phyloP scores from a whole-genome alignment of 352 stramenopile species.

The Phytopythium delawarense region DNA sequence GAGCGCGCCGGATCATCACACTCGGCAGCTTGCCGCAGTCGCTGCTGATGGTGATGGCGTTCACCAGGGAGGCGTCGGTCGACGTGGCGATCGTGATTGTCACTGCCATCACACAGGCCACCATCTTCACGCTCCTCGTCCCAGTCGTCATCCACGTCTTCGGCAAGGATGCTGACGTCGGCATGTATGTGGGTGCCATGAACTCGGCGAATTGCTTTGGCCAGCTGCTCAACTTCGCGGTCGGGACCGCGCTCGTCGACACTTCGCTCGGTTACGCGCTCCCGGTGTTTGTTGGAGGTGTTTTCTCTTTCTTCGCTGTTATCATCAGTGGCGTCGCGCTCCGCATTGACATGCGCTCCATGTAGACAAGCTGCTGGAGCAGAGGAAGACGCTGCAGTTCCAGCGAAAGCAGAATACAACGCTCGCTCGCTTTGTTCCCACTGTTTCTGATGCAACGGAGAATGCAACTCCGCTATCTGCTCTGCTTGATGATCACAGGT shows the following conservation, averaged over 20 bases:
- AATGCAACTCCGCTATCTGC: not conserved
- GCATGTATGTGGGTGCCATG: slow-evolving; percentile 68
- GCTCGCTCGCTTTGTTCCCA: not conserved
- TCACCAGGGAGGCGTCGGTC: slow-evolving; percentile 31
- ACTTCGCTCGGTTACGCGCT: slow-evolving; percentile 58
- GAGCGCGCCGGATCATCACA: slow-evolving; percentile 36
- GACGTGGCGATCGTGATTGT: slow-evolving; percentile 46
- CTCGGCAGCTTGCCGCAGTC: slow-evolving; percentile 39
- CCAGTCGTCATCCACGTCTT: slow-evolving; percentile 67
- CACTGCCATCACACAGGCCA: slow-evolving; percentile 47
- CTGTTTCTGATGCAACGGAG: not conserved
- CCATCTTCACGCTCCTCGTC: slow-evolving; percentile 65
- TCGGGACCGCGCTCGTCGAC: slow-evolving; percentile 52
- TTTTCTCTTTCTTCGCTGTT: slow-evolving; percentile 53
- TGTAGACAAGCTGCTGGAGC: slow-evolving; percentile 25
- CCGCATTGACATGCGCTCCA: slow-evolving; percentile 73
- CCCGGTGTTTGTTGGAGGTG: slow-evolving; percentile 61
- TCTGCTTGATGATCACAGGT: slow-evolving; percentile 12
- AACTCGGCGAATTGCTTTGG: slow-evolving; percentile 74
- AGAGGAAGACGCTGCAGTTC: not conserved
- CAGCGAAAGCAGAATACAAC: too few species aligned
- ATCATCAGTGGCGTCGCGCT: slow-evolving; percentile 60
- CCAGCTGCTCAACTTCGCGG: slow-evolving; percentile 68
- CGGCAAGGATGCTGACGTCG: slow-evolving; percentile 41
- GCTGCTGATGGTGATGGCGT: slow-evolving; percentile 50